Evolutionary conservation across 345 rosid species (phyloP).

Genomic region (Acer campestre): DNA sequence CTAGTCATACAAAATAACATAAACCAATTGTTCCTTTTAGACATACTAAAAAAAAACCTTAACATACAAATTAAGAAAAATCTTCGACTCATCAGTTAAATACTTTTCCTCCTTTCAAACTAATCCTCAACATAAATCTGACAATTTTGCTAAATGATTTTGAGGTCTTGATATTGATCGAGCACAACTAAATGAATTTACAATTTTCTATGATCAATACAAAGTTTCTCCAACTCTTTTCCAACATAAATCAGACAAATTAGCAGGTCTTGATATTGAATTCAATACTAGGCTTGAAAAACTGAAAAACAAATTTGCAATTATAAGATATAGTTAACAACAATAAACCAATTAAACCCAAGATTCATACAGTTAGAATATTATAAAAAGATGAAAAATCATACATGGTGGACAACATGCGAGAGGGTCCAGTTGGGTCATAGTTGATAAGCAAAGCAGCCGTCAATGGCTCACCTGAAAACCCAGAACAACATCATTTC

Average conservation of each 20-base stretch:
- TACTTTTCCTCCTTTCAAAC: not conserved
- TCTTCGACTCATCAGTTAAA: not conserved
- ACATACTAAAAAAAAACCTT: not conserved
- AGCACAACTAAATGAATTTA: not conserved
- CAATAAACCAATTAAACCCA: not conserved
- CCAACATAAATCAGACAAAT: too few relatives aligned
- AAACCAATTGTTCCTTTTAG: not conserved
- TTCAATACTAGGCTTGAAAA: too few relatives aligned
- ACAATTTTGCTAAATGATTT: too few relatives aligned
- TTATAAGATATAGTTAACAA: not conserved
- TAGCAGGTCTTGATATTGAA: too few relatives aligned
- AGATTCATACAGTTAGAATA: not conserved
- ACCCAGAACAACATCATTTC: not conserved
- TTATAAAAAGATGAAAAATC: not conserved
- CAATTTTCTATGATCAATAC: not conserved
- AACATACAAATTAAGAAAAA: not conserved
- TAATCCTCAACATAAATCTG: not conserved
- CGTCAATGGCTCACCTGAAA: slow-evolving; percentile 67
- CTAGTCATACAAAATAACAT: not conserved
- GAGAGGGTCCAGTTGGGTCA: slow-evolving; percentile 79
- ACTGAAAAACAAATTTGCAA: not conserved
- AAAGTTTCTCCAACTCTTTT: not conserved
- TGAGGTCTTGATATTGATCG: too few relatives aligned
- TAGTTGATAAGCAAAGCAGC: slow-evolving; percentile 73
- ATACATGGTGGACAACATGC: slow-evolving; percentile 80